Evolutionary conservation across 495 filamentous ascomycete species (phyloP), one percentile per base, ranked within the genome.

Genomic region (Aspergillus sclerotioniger): DNA sequence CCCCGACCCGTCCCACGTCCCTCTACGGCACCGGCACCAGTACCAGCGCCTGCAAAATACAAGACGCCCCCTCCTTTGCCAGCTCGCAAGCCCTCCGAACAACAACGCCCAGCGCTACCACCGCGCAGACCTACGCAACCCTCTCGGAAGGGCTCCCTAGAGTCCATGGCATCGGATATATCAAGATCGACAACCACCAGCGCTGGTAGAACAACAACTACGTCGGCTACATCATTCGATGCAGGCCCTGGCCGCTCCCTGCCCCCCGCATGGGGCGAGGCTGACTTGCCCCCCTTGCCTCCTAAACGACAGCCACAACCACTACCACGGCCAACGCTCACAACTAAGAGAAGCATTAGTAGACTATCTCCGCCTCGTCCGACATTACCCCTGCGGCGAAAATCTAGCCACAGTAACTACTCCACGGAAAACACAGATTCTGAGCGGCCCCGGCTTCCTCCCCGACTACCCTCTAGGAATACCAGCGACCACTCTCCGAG

Each of bases 31-130:
- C 53, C 68, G 29, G 55, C 25, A 25, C 25, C 25, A 25, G 55
- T 5, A 25, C 25, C 25, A 25, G 25, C 54, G 61, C 65, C 48
- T 69, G 71, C 47, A 65, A 70, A 70, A 77, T 67, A 49, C 20
- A 73, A 70, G 51, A 48, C 67, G 19, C 74, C 84, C 51, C 84
- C 84, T 28, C 82, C 74, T 15, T 69, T 84, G 51, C 82, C 82
- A 21, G 73, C 77, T 25, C 75, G 82, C 56, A 77, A 71, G 66
- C 66, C 56, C 57, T 77, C 67, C 51, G 63, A 65, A n/a, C 75
- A 74, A 53, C 59, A 60, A 25, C 71, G 73, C 15, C 78, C 82
- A 8, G 58, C 74, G 19, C 63, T 76, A 25, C 63, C 76, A 25
- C 67, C 72, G 6, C 76, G 75, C 17, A 74, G 69, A 61, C 67